These are phyloP conservation scores for Fraxinus pennsylvanica DNA, from an alignment of 257 asterid genomes.

Conservation along the genomic window DNA sequence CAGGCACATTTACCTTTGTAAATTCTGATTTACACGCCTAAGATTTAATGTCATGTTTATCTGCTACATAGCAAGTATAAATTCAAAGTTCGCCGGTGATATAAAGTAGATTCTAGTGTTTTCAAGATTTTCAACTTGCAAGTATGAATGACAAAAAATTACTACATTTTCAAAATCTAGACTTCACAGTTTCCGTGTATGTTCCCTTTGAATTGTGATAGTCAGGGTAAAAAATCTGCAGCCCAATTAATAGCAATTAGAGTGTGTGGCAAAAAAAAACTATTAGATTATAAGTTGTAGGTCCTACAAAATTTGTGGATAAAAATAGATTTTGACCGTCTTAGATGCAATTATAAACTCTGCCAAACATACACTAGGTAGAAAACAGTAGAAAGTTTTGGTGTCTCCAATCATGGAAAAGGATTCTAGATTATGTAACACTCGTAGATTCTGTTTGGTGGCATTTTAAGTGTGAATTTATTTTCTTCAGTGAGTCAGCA, in stretches of 20 bases:
- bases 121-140: background rate
- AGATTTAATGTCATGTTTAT: background rate
- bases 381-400: background rate
- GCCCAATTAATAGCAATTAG: background rate
- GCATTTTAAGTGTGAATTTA: slow-evolving; percentile 12
- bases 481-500: slow-evolving; percentile 33
- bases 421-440: slow-evolving; percentile 6
- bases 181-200: background rate
- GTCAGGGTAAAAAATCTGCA: background rate
- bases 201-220: background rate
- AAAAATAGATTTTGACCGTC: no score
- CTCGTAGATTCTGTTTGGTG: slow-evolving; percentile 6
- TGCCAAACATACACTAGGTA: no score
- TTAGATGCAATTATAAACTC: no score
- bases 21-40: background rate
- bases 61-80: background rate
- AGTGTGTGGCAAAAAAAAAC: no score
- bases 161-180: background rate
- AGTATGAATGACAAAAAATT: background rate
- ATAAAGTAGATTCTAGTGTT: background rate
- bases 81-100: background rate
- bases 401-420: background rate
- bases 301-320: no score
- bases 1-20: background rate
- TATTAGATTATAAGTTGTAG: no score